phyloP scores from a whole-genome alignment of 192 early-diverging fungal genomes.

The Ambispora gerdemannii region DNA sequence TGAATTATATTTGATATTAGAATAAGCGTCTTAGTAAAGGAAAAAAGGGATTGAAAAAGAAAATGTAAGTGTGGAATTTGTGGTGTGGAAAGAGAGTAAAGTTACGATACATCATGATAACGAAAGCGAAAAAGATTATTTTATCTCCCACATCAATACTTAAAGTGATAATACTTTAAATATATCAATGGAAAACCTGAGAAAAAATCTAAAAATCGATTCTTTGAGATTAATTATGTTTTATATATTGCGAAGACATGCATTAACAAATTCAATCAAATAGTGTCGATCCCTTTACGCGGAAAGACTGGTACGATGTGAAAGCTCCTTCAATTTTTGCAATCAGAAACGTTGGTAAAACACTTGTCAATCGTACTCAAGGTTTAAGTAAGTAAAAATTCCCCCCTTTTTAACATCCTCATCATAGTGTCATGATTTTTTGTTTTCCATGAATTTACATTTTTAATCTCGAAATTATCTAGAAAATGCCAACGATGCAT shows the following conservation, averaged over 20 bases:
- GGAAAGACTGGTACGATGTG: constrained; percentile 99
- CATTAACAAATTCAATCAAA: no score
- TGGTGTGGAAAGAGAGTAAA: no score
- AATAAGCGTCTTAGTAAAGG: constrained; percentile 94
- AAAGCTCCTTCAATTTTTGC: constrained; percentile 97
- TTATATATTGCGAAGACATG: no score
- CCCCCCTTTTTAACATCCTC: not conserved
- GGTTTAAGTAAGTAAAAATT: constrained; percentile 80
- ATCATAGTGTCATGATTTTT: no score
- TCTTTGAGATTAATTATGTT: no score
- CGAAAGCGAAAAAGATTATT: no score
- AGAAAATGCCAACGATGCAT: constrained; percentile 88
- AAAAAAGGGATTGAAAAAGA: constrained; percentile 99
- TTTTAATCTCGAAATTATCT: not conserved
- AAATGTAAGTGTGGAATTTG: constrained; percentile 89
- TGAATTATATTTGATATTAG: not conserved
- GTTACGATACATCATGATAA: not conserved
- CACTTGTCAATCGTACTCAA: constrained; percentile 99
- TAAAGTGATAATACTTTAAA: no score
- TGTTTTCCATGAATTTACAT: not conserved
- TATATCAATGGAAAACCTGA: no score
- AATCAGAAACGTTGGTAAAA: constrained; percentile 94
- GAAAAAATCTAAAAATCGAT: no score
- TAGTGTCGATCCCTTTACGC: constrained; percentile 98
- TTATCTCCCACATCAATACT: no score